phyloP scores from a whole-genome alignment of 371 early-diverging fungal species.

The Circinella minor region DNA sequence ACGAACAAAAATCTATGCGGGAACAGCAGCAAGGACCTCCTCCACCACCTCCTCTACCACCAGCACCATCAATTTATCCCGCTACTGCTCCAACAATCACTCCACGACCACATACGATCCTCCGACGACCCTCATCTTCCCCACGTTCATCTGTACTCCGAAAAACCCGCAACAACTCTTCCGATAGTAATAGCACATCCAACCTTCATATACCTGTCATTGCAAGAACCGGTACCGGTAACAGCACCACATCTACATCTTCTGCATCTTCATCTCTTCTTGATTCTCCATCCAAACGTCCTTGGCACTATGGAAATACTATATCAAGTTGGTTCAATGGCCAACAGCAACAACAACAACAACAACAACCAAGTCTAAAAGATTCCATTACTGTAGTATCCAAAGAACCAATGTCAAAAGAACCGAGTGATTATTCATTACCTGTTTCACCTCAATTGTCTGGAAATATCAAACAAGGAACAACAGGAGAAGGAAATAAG shows the following conservation, averaged over 20 bases:
- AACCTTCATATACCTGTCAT: conserved; percentile 25
- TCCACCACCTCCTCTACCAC: background rate
- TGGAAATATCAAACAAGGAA: conserved; percentile 18
- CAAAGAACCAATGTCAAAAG: conserved; percentile 15
- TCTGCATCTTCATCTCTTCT: conserved; percentile 22
- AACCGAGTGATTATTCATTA: conserved; percentile 17
- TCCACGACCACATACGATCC: background rate
- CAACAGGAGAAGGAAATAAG: background rate
- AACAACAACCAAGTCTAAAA: conserved; percentile 21
- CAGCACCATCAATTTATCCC: background rate
- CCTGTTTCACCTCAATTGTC: conserved; percentile 24
- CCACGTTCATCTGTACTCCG: conserved; percentile 17
- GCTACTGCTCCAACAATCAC: background rate
- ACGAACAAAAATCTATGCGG: background rate
- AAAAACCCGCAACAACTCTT: conserved; percentile 9
- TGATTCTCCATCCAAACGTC: conserved; percentile 21
- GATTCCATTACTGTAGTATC: conserved; percentile 28
- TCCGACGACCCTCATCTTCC: conserved; percentile 12
- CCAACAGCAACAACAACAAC: conserved; percentile 14
- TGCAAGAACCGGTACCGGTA: conserved; percentile 21
- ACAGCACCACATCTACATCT: conserved; percentile 31
- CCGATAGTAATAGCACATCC: conserved; percentile 10
- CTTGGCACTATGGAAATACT: conserved; percentile 28
- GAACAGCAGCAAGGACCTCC: background rate
- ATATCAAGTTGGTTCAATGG: conserved; percentile 29